Base-by-base conservation (phyloP, 2,329 filamentous ascomycete genomes). In the Grosmannia penicillata region DNA sequence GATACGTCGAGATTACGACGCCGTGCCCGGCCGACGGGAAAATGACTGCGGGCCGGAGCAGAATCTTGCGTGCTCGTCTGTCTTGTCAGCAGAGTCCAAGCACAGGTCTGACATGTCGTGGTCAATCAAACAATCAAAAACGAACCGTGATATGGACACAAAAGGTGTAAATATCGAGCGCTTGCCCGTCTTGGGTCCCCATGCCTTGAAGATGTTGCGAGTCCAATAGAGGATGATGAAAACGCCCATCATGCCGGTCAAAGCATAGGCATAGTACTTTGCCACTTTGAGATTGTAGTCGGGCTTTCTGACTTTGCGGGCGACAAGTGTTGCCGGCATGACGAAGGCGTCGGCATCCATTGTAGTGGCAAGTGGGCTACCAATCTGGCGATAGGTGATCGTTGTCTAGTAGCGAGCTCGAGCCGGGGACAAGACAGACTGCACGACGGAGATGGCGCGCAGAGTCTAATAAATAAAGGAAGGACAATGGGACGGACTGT, bases 161-260 rank as follows among this genome's bases (percentile, higher is more conserved):
- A 38, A 6, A 2, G 37, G 37, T 6, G 30, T 5, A 6, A 38
- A 21, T 1, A 28, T 18, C 2, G 19, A 13, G 27, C 18, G 24
- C 10, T n/a, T 21, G 7, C 37, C 29, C 6, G 18, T 14, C 10
- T 28, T 14, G 3, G 25, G 36, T 4, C 23, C 29, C 30, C 22
- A 33, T 33, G 22, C 22, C 32, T 28, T 35, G 27, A 30, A 39
- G 21, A 26, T 14, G 11, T 21, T 4, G 4, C 32, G 32, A 6
- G 27, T 22, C 37, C 37, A 39, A 32, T 39, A 26, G 9, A 39
- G 9, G 6, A 35, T 21, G 21, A 35, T 13, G 21, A 39, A 39
- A 3, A 39, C 13, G n/a, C 14, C 32, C 25, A 39, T 35, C 2
- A 35, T 29, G 21, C 37, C 37, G 10, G 26, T 24, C 3, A 35